Conservation (phyloP, 495 filamentous ascomycete genomes). For the Ramalina intermedia region DNA sequence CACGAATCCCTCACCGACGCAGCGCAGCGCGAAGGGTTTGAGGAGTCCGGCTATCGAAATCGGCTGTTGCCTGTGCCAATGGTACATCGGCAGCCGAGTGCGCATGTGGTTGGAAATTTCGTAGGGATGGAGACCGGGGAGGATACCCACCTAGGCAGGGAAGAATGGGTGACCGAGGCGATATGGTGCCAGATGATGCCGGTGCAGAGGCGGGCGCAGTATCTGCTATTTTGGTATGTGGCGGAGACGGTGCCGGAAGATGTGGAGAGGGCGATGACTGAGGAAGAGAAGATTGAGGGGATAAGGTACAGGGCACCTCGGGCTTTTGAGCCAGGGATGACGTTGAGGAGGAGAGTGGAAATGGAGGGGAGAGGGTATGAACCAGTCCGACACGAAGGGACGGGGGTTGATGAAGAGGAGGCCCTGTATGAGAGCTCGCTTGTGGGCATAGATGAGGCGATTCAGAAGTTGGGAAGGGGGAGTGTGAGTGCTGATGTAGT, state of each 20-base stretch:
- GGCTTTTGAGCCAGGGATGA: slow-evolving; percentile 19
- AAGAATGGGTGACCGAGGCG: slow-evolving; percentile 24
- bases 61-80: slow-evolving; percentile 30
- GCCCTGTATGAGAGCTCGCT: slow-evolving; percentile 25
- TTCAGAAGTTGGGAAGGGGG: slow-evolving; percentile 20
- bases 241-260: slow-evolving; percentile 33
- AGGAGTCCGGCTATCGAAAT: slow-evolving; percentile 36
- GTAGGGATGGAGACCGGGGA: background rate
- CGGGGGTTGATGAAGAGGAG: slow-evolving; percentile 33
- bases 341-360: slow-evolving; percentile 21
- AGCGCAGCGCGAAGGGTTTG: slow-evolving; percentile 33
- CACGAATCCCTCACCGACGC: slow-evolving; percentile 23
- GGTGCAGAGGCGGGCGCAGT: slow-evolving; percentile 19
- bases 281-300: background rate
- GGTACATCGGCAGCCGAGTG: slow-evolving; percentile 25
- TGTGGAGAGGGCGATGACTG: slow-evolving; percentile 16
- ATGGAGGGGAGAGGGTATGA: slow-evolving; percentile 25
- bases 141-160: no score
- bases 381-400: slow-evolving; percentile 26
- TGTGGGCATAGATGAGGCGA: slow-evolving; percentile 26
- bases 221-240: slow-evolving; percentile 35
- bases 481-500: slow-evolving; percentile 28
- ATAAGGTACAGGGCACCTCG: slow-evolving; percentile 14
- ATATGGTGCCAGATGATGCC: slow-evolving; percentile 29
- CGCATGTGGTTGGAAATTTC: slow-evolving; percentile 7